phyloP scores from a whole-genome alignment of 2,329 filamentous ascomycete genomes.

The Scolecobasidium constrictum region DNA sequence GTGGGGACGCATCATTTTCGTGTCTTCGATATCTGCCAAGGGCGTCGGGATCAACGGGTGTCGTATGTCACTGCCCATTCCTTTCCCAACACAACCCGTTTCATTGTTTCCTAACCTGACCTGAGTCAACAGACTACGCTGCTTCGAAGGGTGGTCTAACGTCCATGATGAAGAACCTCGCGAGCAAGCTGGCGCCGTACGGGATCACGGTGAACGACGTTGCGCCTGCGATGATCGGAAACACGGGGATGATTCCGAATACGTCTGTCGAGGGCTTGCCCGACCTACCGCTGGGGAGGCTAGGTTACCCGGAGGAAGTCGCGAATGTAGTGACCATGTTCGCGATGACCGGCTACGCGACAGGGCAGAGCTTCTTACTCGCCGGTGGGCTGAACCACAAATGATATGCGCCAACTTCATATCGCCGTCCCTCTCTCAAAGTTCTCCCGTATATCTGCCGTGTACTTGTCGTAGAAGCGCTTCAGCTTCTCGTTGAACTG shows the following conservation, averaged over 20 bases:
- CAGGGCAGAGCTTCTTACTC: conserved; percentile 17
- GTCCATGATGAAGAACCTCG: conserved; percentile 55
- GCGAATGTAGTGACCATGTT: conserved; percentile 19
- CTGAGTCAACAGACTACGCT: conserved; percentile 33
- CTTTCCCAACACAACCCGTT: conserved; percentile 17
- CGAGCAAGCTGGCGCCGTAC: conserved; percentile 45
- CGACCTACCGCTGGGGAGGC: conserved; percentile 16
- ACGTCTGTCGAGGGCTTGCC: conserved; percentile 14
- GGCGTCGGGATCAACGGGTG: conserved; percentile 56
- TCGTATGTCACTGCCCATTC: no score
- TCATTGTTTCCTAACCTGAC: conserved; percentile 12
- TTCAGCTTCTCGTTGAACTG: conserved; percentile 97
- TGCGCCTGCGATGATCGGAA: conserved; percentile 56
- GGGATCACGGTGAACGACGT: conserved; percentile 59
- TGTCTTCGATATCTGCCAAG: conserved; percentile 52
- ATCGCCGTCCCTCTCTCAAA: conserved; percentile 98
- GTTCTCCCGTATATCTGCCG: conserved; percentile 88
- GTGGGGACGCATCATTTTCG: conserved; percentile 55
- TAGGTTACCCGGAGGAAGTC: conserved; percentile 16
- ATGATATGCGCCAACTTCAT: conserved; percentile 32
- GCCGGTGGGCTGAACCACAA: conserved; percentile 20
- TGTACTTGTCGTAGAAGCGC: conserved; percentile 98
- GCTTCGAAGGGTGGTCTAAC: conserved; percentile 52
- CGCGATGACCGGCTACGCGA: conserved; percentile 17
- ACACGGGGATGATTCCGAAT: conserved; percentile 22